Percentiles rank a stretch among this genome's conserved stretches.
phyloP scores from a whole-genome alignment of 2,329 filamentous ascomycete species.

The Fusarium austroafricanum region DNA sequence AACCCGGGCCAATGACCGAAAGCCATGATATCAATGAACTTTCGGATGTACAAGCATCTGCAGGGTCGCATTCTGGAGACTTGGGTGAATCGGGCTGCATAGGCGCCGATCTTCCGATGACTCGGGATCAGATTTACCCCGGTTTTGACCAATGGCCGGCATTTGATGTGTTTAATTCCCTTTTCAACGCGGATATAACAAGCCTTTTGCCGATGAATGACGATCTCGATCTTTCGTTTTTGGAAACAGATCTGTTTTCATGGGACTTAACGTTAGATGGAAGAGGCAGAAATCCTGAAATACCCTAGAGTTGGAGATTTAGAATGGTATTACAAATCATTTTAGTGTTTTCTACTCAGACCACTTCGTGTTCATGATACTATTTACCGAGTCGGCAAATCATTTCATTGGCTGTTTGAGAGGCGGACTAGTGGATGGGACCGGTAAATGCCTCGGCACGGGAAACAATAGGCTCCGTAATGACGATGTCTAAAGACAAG shows the following conservation, averaged over 20 bases:
- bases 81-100: too few species aligned
- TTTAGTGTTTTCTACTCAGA: not conserved
- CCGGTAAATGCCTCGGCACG: conserved; percentile 27
- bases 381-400: conserved; percentile 16
- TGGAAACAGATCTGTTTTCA: not conserved
- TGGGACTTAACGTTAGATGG: not conserved
- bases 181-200: conserved; percentile 20
- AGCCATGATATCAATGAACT: too few species aligned
- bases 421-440: not conserved
- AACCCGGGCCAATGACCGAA: too few species aligned
- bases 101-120: not conserved
- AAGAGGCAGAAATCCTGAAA: rapidly evolving
- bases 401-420: not conserved
- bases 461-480: conserved; percentile 5
- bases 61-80: too few species aligned
- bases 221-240: not conserved
- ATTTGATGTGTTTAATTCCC: conserved; percentile 8
- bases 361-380: not conserved
- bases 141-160: not conserved
- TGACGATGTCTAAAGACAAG: not conserved
- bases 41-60: too few species aligned
- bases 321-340: conserved; percentile 5
- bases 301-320: not conserved
- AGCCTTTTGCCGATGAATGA: not conserved
- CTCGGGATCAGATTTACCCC: rapidly evolving